Percentiles rank a stretch among this genome's conserved stretches.
Conservation (phyloP, 148 eudicot genomes). For the Tetragonia tetragonoides region DNA sequence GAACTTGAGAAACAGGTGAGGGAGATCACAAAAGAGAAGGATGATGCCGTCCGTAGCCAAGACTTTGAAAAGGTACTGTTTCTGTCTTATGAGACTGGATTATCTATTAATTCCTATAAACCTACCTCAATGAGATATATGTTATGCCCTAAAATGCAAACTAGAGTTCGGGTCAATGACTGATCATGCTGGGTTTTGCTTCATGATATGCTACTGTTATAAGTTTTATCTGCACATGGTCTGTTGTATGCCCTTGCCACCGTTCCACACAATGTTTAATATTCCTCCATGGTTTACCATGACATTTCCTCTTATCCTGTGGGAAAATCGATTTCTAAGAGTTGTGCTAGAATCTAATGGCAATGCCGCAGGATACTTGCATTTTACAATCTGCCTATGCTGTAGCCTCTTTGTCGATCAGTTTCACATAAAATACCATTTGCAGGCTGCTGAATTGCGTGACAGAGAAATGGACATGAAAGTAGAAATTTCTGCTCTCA, state of each 20-base stretch:
- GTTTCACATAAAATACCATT: background rate
- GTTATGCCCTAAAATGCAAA: background rate
- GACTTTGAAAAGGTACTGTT: conserved; percentile 85
- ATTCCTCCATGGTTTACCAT: too few relatives aligned
- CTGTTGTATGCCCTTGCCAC: too few relatives aligned
- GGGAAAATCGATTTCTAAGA: too few relatives aligned
- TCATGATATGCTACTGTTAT: background rate
- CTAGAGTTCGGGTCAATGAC: background rate
- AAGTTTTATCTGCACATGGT: too few relatives aligned
- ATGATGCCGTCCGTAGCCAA: conserved; percentile 77
- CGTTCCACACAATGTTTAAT: too few relatives aligned
- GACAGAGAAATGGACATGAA: conserved; percentile 82
- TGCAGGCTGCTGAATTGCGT: conserved; percentile 76
- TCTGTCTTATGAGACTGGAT: background rate
- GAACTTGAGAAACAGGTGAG: conserved; percentile 85
- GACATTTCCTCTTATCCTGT: too few relatives aligned
- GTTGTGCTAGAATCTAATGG: too few relatives aligned
- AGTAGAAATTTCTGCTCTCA: conserved; percentile 63
- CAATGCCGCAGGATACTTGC: too few relatives aligned
- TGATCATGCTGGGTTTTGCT: background rate
- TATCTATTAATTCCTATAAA: background rate
- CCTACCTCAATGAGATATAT: background rate
- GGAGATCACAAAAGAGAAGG: conserved; percentile 78
- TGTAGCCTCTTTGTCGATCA: background rate
- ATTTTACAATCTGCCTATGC: too few relatives aligned